These are phyloP conservation scores for Pisolithus sp. DNA, from an alignment of 768 basidiomycete species.

Conservation along the genomic window DNA sequence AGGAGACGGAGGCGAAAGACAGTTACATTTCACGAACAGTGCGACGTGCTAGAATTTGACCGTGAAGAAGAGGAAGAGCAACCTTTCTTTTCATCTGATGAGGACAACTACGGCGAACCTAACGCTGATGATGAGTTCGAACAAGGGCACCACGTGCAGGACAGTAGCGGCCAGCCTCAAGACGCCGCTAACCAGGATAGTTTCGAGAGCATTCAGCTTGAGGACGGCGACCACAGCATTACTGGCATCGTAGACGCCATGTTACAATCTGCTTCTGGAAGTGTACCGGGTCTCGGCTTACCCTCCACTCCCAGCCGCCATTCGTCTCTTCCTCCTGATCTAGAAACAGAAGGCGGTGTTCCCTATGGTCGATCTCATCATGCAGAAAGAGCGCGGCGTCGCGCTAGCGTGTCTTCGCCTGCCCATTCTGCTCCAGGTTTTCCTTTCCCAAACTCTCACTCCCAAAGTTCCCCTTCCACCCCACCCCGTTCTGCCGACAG, in stretches of 20 bases:
- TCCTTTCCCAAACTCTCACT: constrained; percentile 17
- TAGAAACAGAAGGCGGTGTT: constrained; percentile 56
- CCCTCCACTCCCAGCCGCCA: constrained; percentile 33
- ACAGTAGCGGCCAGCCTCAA: background rate
- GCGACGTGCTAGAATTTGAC: constrained; percentile 80
- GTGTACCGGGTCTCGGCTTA: constrained; percentile 16
- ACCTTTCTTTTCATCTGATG: constrained; percentile 38
- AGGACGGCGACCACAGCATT: constrained; percentile 49
- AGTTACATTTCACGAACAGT: constrained; percentile 73
- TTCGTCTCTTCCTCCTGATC: constrained; percentile 41
- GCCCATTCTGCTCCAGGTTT: constrained; percentile 34
- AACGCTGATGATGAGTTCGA: constrained; percentile 6
- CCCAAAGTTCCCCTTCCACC: constrained; percentile 15
- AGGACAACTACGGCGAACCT: constrained; percentile 23
- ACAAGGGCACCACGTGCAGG: constrained; percentile 13
- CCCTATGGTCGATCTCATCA: constrained; percentile 62
- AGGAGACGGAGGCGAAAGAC: constrained; percentile 62
- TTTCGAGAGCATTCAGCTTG: constrained; percentile 40
- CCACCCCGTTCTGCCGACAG: constrained; percentile 17
- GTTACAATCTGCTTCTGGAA: constrained; percentile 34
- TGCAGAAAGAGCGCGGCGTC: constrained; percentile 41
- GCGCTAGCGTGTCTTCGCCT: constrained; percentile 25
- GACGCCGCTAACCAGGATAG: constrained; percentile 10
- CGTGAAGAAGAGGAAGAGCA: constrained; percentile 49
- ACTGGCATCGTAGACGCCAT: constrained; percentile 69